Conservation (phyloP, 495 filamentous ascomycete species). For the Annulohypoxylon nitens region DNA sequence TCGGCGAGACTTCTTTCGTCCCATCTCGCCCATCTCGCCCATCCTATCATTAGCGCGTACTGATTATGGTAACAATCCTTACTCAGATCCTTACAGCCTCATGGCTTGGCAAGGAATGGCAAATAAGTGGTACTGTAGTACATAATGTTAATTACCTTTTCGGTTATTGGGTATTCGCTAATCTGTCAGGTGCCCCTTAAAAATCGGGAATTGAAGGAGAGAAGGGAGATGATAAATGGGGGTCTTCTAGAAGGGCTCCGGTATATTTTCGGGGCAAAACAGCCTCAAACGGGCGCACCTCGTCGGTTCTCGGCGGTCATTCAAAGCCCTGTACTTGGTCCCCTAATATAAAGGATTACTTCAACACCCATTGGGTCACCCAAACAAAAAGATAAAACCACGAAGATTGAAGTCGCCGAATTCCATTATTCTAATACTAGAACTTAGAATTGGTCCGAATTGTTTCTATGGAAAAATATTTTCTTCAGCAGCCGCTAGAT, state of each 20-base stretch:
- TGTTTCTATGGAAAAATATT: slow-evolving; percentile 24
- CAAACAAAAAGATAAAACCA: slow-evolving; percentile 12
- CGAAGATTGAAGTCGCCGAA: slow-evolving; percentile 33
- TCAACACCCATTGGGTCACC: slow-evolving; percentile 24
- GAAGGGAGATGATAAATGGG: slow-evolving; percentile 35
- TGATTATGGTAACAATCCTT: slow-evolving; percentile 34
- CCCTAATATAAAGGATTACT: slow-evolving; percentile 25
- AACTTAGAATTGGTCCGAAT: slow-evolving; percentile 14
- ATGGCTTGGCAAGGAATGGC: slow-evolving; percentile 34
- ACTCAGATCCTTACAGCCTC: slow-evolving; percentile 46
- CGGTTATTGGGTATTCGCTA: slow-evolving; percentile 20
- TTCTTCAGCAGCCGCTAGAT: not conserved
- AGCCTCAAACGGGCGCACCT: slow-evolving; percentile 16
- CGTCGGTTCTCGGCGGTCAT: slow-evolving; percentile 30
- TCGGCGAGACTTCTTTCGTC: slow-evolving; percentile 25
- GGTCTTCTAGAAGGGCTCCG: slow-evolving; percentile 27
- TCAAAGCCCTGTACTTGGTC: slow-evolving; percentile 25
- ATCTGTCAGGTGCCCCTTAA: slow-evolving; percentile 44
- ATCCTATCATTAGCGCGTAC: slow-evolving; percentile 32
- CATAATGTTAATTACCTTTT: not conserved
- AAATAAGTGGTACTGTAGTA: slow-evolving; percentile 8
- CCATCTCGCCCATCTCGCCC: not conserved
- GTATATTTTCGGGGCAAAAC: slow-evolving; percentile 45
- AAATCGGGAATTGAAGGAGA: slow-evolving; percentile 50
- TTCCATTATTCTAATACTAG: slow-evolving; percentile 26